These are phyloP conservation scores for Gyromitra esculenta DNA, from an alignment of 2,329 filamentous ascomycete species.

Conservation along the genomic window DNA sequence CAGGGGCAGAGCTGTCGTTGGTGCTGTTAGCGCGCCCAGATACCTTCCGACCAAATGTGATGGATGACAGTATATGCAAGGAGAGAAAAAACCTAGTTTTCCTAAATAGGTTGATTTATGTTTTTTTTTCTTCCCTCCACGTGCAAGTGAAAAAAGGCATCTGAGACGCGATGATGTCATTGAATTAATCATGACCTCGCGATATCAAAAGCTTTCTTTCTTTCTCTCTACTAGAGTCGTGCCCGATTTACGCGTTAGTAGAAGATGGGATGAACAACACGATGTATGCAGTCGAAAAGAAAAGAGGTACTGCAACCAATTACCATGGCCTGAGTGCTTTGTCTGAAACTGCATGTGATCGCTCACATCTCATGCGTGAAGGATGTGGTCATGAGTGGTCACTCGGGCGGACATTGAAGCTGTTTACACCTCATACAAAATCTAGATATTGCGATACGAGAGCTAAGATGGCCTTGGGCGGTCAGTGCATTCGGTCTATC, in stretches of 20 bases:
- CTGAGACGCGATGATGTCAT: conserved; percentile 8
- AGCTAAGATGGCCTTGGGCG: background rate
- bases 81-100: background rate
- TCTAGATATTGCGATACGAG: background rate
- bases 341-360: conserved; percentile 36
- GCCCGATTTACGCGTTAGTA: conserved; percentile 27
- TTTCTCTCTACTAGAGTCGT: background rate
- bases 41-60: background rate
- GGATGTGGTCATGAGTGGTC: conserved; percentile 25
- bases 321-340: conserved; percentile 25
- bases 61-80: background rate
- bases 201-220: background rate
- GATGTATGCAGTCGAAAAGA: conserved; percentile 24
- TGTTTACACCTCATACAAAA: background rate
- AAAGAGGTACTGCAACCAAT: conserved; percentile 6
- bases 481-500: background rate
- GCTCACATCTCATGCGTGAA: conserved; percentile 32
- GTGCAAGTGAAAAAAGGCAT: background rate
- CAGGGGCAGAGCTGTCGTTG: background rate
- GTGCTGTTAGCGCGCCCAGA: background rate
- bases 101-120: background rate
- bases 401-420: conserved; percentile 11
- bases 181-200: background rate
- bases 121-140: background rate
- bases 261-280: conserved; percentile 40